These are phyloP conservation scores for Parsonsia alboflavescens DNA, from an alignment of 257 asterid species.

Conservation along the genomic window DNA sequence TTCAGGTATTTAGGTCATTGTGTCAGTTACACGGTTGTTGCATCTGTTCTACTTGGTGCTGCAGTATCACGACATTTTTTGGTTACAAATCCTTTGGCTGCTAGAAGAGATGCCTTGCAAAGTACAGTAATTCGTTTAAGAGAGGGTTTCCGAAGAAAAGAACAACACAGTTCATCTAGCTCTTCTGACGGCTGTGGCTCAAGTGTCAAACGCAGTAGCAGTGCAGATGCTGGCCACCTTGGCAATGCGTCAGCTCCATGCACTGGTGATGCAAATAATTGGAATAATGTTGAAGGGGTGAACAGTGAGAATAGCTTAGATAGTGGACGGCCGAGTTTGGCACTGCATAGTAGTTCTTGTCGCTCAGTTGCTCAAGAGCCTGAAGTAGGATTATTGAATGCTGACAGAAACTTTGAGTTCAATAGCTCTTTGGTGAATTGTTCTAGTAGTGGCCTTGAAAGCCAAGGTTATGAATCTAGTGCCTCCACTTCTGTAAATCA, in stretches of 20 bases:
- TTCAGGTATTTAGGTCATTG: conserved; percentile 96
- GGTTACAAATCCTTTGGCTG: conserved; percentile 75
- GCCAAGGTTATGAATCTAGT: conserved; percentile 89
- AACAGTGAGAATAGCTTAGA: conserved; percentile 87
- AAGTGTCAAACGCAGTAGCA: conserved; percentile 94
- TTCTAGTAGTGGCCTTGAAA: conserved; percentile 92
- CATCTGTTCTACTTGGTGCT: conserved; percentile 95
- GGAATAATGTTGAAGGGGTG: conserved; percentile 83
- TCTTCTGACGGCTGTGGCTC: conserved; percentile 98
- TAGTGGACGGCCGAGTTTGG: conserved; percentile 92
- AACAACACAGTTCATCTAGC: conserved; percentile 84
- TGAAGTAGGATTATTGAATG: conserved; percentile 80
- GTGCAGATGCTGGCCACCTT: conserved; percentile 97
- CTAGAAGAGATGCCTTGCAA: conserved; percentile 97
- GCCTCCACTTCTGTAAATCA: conserved; percentile 79
- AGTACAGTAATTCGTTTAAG: conserved; percentile 94
- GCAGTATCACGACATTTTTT: conserved; percentile 95
- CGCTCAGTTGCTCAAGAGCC: conserved; percentile 83
- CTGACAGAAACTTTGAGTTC: conserved; percentile 66
- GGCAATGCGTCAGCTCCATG: conserved; percentile 59
- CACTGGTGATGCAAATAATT: conserved; percentile 64
- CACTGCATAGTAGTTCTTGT: conserved; percentile 81
- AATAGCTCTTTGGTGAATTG: conserved; percentile 66
- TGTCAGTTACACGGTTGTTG: conserved; percentile 92
- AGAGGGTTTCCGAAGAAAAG: conserved; percentile 90